These are phyloP conservation scores for Capillidium rhysosporum DNA, from an alignment of 371 early-diverging fungal species.

Conservation along the genomic window DNA sequence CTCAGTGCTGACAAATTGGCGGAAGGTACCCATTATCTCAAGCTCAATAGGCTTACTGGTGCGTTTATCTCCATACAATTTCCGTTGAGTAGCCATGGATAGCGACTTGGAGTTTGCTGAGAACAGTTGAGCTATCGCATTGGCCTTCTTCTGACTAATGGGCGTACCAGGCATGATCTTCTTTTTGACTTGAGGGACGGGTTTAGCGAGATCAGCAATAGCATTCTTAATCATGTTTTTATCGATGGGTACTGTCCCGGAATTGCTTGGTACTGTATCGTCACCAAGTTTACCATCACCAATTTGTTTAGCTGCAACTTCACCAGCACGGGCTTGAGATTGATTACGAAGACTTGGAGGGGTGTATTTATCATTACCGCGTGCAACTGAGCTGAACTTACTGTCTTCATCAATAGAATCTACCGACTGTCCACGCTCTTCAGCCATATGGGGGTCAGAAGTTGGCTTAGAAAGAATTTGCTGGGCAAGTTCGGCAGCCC, in stretches of 20 bases:
- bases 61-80: slow-evolving; percentile 1
- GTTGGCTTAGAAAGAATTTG: slow-evolving; percentile 72
- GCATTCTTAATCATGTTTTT: slow-evolving; percentile 2
- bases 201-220: not conserved
- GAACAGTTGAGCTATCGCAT: slow-evolving; percentile 2
- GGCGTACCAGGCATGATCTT: slow-evolving; percentile 2
- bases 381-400: slow-evolving; percentile 53
- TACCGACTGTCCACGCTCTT: slow-evolving; percentile 68
- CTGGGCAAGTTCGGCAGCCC: slow-evolving; percentile 72
- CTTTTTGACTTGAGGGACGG: not conserved
- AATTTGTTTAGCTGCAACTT: too few species aligned
- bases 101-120: slow-evolving; percentile 1
- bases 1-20: slow-evolving; percentile 46
- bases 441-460: slow-evolving; percentile 70
- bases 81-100: slow-evolving; percentile 4
- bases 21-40: slow-evolving; percentile 38
- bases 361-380: slow-evolving; percentile 1
- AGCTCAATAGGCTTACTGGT: slow-evolving; percentile 23
- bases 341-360: not conserved
- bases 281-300: too few species aligned
- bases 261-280: not conserved
- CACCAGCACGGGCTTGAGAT: not conserved
- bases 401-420: slow-evolving; percentile 80
- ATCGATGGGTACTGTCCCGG: slow-evolving; percentile 8
- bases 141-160: slow-evolving; percentile 3